Base-by-base conservation (phyloP, 805 yeast species). In the Pichia occidentalis region DNA sequence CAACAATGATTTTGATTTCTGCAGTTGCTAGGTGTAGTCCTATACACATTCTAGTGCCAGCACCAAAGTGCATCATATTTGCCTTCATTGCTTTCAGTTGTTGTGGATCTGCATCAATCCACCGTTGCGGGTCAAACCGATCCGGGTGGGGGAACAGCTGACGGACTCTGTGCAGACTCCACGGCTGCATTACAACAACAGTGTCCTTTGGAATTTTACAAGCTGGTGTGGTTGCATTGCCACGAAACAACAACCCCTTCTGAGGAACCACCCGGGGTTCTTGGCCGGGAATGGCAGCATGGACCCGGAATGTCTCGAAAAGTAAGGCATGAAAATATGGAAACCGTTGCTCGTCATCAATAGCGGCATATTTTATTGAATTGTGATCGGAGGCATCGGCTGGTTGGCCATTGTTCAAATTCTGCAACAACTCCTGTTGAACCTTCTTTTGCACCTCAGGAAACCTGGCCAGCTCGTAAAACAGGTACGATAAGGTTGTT, bases 251-350 rank as follows among this genome's bases (percentile, higher is more conserved):
- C 22, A 59, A 18, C 2, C 64, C 64, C 5, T 34, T 44, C 11
- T 44, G 36, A 1, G 71, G 70, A 32, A 68, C 71, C 8, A 67
- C 59, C 24, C 88, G 53, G 3, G 86, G 86, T 53, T 80, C 86
- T 30, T 77, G 70, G 3, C 86, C 87, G 1, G 87, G 87, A 44
- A 80, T 80, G 0, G 86, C 78, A 3, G 85, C 65, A 54, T 80
- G 83, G 1, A 79, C 61, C 29, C 88, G 61, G 16, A 70, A 67
- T 4, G 70, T 68, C 54, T 84, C 94, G 36, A 68, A 67, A 3
- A 82, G 51, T 18, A 83, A 64, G 0, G 87, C 84, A 48, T 75
- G 70, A 40, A 83, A 54, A 35, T 70, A 67, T 2, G 81, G 80
- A 25, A 79, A 57, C 2, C 17, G 25, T 7, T 32, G 23, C 9